Evolutionary conservation across 2,329 filamentous ascomycete genomes (phyloP), one percentile per base, ranked within the genome.

Genomic region (Monosporascus sp.): DNA sequence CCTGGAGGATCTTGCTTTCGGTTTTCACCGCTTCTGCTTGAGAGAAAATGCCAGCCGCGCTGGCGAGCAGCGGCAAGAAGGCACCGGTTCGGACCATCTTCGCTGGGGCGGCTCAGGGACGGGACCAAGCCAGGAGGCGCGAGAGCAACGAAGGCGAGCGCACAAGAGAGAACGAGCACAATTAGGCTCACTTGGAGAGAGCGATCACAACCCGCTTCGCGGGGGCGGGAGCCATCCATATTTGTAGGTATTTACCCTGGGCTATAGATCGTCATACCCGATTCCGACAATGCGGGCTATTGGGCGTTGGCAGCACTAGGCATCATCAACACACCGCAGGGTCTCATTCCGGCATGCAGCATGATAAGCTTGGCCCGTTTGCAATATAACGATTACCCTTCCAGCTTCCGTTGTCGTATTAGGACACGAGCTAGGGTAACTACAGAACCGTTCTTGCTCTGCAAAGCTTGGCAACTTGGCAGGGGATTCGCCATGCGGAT

Each of bases 1-100:
- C 77, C 0, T 74, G 69, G 14, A 82, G 61, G 41, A 71, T 59
- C 52, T 64, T 40, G 59, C 55, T 52, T 57, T 34, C 26, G 53
- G 48, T 20, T 46, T 37, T 50, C 43, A 57, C 50, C 50, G 63
- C 61, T 50, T 64, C 62, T 14, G 52, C 51, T 26, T 46, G 43
- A 6, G 54, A 61, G 51, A 63, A 57, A 38, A 62, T 45, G 52
- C 55, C 57, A 48, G 56, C 59, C 46, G 57, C 60, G 54, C 62
- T 60, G 51, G 60, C 61, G 36, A 66, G 59, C 52, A 67, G 59
- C 54, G 63, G 53, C 53, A 66, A 51, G 53, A 64, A 52, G 40
- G 62, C 45, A 49, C 49, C 58, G 49, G 50, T 51, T 56, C 65
- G 61, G 59, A 67, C 62, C 66, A 68, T 68, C 34, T n/a, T 62